Evolutionary conservation across 1,139 yeast species (phyloP), one percentile per base, ranked within the genome.

Genomic region (Barnettozyma hawaiiensis): DNA sequence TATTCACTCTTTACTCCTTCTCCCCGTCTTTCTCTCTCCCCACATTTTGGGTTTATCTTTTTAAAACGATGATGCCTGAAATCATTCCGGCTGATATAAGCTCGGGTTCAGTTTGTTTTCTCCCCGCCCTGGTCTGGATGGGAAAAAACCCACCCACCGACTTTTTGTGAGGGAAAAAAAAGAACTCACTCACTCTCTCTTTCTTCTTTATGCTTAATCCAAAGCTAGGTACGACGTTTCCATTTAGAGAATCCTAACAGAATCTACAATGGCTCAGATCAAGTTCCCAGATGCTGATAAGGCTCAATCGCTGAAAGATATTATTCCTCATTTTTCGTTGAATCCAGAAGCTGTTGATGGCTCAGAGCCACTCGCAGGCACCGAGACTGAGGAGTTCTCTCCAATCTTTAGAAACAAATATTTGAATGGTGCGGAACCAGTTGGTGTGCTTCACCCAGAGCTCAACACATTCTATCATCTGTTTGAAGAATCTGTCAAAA

Each of bases 401-500:
- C 56, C 70, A 10, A 48, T 74, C 16, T 75, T 71, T 54, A 61
- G 78, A 52, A 74, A 74, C 52, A 57, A 48, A 3, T 60, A 45
- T 18, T 26, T 47, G 44, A 61, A 23, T 52, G 60, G 26, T 50
- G 47, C 49, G 22, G 64, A 47, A 11, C 48, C 71, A 40, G 54
- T 65, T 22, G 54, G 58, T 12, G 63, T 65, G 10, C 36, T 59
- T 14, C 73, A 71, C 47, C 70, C 73, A 1, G 49, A 65, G 2
- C 57, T 73, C 43, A 50, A 52, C 37, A 74, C 80, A 1, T 61
- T 70, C 42, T 63, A 70, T 48, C 63, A 62, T 6, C 50, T 66
- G 15, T 70, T 73, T 49, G 66, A 69, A 41, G 58, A 60, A 40
- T 52, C 71, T 0, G 58, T 54, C 5, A 47, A 47, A 5, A 42